Evolutionary conservation across 2,329 filamentous ascomycete species (phyloP), one percentile per base, ranked within the genome.

Genomic region (Orbilia quercus): DNA sequence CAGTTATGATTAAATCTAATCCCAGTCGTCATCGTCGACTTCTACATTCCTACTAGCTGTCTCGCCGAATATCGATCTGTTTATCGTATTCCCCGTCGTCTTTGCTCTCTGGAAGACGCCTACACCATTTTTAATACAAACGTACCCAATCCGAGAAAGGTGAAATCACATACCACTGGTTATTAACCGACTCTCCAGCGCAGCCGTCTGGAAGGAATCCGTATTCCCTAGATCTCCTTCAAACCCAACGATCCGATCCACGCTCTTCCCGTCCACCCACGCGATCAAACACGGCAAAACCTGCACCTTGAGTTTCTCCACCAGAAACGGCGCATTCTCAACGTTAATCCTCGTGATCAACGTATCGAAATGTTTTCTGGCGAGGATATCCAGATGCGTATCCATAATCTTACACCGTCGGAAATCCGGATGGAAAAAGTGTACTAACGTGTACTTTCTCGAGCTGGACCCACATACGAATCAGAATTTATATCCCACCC

Each of bases 251-350:
- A 88, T 84, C 23, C 85, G 81, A 76, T 87, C 86, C 38, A 83
- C 83, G 45, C 83, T 82, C 50, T 85, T 80, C 6, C 85, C 86
- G 75, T 86, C 83, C 20, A 85, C 81, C 77, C 87, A 88, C 2
- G 83, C 82, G 55, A 87, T 82, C 16, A 88, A 84, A 76, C 86
- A 88, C 2, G 86, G 86, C 44, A 88, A 79, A 1, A 87, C 85
- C 76, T 87, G 83, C 16, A 88, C 81, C 38, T 84, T 85, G 28
- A 88, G 79, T 76, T 85, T 86, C 2, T 84, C 84, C 23, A 87
- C 85, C 58, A 88, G 79, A 71, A 87, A 88, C 1, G 86, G 85
- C 4, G 84, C 85, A 70, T 87, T 86, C 63, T 87, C 85, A 34
- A 87, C 86, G 74, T 86, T 85, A 77, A 87, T 86, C 72, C 82